Percentiles rank a stretch among this genome's conserved stretches.
Evolutionary conservation across 108 stramenopile species (phyloP).

Genomic region (Mediolabrus comicus): DNA sequence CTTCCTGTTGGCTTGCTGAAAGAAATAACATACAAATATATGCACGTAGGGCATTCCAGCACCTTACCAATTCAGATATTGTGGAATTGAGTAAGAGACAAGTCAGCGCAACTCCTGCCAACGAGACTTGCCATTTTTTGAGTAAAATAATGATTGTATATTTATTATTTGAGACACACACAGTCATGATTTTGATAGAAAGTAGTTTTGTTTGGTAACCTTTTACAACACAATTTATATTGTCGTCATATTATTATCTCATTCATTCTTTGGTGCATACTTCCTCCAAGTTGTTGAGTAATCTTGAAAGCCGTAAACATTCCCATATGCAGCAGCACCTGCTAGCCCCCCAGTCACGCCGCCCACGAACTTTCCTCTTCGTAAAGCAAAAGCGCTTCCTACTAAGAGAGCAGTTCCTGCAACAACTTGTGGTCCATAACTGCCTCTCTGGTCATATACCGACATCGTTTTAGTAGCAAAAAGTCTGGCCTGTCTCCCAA

Average conservation of each 20-base stretch:
- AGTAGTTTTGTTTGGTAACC: too few species aligned
- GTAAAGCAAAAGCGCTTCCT: constrained; percentile 29
- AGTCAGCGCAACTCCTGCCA: neutral
- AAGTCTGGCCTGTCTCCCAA: constrained; percentile 15
- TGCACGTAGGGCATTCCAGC: constrained; percentile 1
- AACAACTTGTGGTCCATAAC: constrained; percentile 41
- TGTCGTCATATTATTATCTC: too few species aligned
- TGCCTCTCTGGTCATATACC: constrained; percentile 28
- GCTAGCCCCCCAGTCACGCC: constrained; percentile 18
- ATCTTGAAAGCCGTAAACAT: constrained; percentile 46
- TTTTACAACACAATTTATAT: too few species aligned
- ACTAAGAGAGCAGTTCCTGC: constrained; percentile 29
- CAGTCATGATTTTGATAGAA: too few species aligned
- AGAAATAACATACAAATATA: neutral
- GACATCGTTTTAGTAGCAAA: constrained; percentile 17
- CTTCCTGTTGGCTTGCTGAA: neutral
- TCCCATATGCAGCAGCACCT: constrained; percentile 43
- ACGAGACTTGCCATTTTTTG: neutral
- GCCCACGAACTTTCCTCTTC: constrained; percentile 39
- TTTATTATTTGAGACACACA: neutral
- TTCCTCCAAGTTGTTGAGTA: constrained; percentile 22
- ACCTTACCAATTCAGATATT: neutral
- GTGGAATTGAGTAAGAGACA: neutral
- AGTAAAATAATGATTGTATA: neutral
- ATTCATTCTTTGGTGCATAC: constrained; percentile 6